Conservation (phyloP, 2,329 filamentous ascomycete genomes). For the Exophiala phaeomuriformis region DNA sequence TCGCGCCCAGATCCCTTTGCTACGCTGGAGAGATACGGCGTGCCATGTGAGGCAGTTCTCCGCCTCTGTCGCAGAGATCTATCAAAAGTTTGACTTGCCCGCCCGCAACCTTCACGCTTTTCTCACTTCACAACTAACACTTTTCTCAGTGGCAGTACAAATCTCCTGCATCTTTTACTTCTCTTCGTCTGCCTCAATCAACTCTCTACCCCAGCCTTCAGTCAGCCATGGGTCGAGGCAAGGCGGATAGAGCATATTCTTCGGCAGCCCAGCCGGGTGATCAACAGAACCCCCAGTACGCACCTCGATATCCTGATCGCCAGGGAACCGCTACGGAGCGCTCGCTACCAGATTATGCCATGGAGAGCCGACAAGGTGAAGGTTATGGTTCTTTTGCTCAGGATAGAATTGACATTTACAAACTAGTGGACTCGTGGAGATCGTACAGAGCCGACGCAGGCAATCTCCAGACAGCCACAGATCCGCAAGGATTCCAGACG, state of each 20-base stretch:
- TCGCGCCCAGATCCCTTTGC: background rate
- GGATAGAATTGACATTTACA: conserved; percentile 23
- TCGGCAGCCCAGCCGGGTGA: background rate
- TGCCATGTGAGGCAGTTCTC: conserved; percentile 2
- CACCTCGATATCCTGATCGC: background rate
- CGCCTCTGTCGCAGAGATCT: conserved; percentile 4
- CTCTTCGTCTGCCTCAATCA: background rate
- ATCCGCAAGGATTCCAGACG: background rate
- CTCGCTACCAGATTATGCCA: conserved; percentile 2
- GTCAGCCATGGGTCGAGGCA: conserved; percentile 5
- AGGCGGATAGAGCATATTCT: background rate
- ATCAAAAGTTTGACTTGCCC: conserved; percentile 22
- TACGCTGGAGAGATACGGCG: conserved; percentile 3
- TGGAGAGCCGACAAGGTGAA: conserved; percentile 21
- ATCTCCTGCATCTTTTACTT: background rate
- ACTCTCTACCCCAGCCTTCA: background rate
- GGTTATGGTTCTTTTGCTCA: conserved; percentile 12
- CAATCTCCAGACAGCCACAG: conserved; percentile 16
- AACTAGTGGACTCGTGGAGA: conserved; percentile 26
- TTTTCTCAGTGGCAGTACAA: conserved; percentile 21
- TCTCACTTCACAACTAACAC: conserved; percentile 14
- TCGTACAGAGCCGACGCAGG: conserved; percentile 19
- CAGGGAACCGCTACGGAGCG: background rate
- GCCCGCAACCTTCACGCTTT: background rate
- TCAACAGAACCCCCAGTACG: background rate